Base-by-base conservation (phyloP, 129 eudicot species). In the Flaveria brownii region DNA sequence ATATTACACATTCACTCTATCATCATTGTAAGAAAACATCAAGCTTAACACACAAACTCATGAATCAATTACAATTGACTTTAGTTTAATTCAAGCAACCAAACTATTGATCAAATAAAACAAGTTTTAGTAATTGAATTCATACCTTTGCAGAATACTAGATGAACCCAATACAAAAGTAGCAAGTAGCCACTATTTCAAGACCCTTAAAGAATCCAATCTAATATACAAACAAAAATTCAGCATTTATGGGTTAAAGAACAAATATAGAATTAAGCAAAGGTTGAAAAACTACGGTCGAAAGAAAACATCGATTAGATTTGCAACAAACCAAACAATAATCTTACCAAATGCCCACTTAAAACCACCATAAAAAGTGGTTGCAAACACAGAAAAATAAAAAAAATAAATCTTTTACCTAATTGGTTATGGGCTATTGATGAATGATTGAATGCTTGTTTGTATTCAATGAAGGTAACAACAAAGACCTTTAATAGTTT, bases 201-300 rank as follows among this genome's bases (percentile, higher is more conserved):
- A 1, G 1, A 22, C 54, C 47, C 73, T 18, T 25, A 39, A 76
- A 50, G 16, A 51, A 50, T 50, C 66, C 50, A 10, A 65, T 65
- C 80, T 77, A 55, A 39, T 52, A 67, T 33, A 76, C 12, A 17
- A 77, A 52, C 6, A 65, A 76, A 76, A 30, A 66, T 64, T 76
- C 67, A 76, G 36, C 39, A 67, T 52, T 8, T 67, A 56, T 33
- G 11, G 41, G 59, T 76, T 52, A 51, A 49, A 51, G 30, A 65
- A 50, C 3, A 1, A 20, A 64, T 23, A 30, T 12, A 54, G 13
- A 54, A 33, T 6, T 4, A 33, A 33, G 22, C 2, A 63, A 5
- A 54, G 4, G 25, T 16, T 16, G 47, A 8, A 18, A 17, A 6
- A 20, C 14, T 30, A 55, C 5, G 11, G 78, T 74, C 70, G 45